Percentiles rank a stretch among this genome's conserved stretches.
Conservation (phyloP, 1,284 basidiomycete genomes). For the Psilocybe mexicana region DNA sequence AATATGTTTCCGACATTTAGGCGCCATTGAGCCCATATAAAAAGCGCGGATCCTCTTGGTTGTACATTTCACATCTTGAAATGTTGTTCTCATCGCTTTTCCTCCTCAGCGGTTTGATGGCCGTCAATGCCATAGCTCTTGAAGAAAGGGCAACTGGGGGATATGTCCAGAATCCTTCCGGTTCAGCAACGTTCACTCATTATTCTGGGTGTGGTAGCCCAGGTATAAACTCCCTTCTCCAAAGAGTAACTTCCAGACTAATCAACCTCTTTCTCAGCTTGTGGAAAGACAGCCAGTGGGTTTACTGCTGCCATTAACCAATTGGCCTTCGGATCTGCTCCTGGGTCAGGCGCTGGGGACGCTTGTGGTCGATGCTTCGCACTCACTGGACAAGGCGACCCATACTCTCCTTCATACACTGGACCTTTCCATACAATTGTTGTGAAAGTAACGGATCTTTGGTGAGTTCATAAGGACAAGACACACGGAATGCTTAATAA, state of each 20-base stretch:
- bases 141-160: conserved; percentile 44
- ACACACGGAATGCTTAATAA: not conserved
- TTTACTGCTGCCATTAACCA: conserved; percentile 59
- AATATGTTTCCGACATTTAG: conserved; percentile 9
- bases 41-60: not conserved
- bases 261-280: conserved; percentile 37
- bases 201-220: conserved; percentile 52
- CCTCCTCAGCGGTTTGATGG: conserved; percentile 21
- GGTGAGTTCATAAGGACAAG: conserved; percentile 23
- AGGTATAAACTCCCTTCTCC: conserved; percentile 30
- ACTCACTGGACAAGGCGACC: conserved; percentile 50
- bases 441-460: conserved; percentile 57
- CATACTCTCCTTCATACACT: conserved; percentile 49
- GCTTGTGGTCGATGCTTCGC: conserved; percentile 61
- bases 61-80: not conserved
- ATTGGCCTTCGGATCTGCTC: conserved; percentile 51
- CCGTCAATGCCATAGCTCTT: conserved; percentile 26
- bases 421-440: conserved; percentile 57
- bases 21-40: conserved; percentile 14
- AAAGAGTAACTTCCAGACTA: not conserved
- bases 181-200: conserved; percentile 54
- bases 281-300: conserved; percentile 49
- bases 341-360: conserved; percentile 55
- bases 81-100: conserved; percentile 20
- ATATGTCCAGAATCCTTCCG: conserved; percentile 52